phyloP scores from a whole-genome alignment of 2,329 filamentous ascomycete genomes.

The Ceratocystis cacaofunesta region DNA sequence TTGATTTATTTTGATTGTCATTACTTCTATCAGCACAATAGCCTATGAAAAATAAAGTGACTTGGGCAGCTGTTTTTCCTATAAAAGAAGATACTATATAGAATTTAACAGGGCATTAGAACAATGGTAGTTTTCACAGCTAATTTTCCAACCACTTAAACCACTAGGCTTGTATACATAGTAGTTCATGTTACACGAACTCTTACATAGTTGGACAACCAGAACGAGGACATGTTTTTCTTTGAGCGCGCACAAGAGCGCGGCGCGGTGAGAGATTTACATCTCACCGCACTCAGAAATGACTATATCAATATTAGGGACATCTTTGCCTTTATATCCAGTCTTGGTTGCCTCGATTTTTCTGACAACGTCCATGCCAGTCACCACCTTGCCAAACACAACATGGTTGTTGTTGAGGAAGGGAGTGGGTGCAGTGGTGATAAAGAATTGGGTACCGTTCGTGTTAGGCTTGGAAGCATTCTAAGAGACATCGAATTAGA shows the following conservation, averaged over 20 bases:
- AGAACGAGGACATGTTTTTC: background rate
- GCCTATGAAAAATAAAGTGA: too few species aligned
- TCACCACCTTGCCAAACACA: constrained; percentile 80
- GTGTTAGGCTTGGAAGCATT: constrained; percentile 73
- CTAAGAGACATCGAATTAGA: constrained; percentile 27
- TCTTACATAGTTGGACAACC: background rate
- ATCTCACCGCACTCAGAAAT: constrained; percentile 88
- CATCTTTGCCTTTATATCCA: constrained; percentile 55
- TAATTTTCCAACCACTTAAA: background rate
- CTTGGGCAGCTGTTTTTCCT: too few species aligned
- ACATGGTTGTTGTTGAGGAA: constrained; percentile 90
- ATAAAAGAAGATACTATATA: background rate
- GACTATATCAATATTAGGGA: constrained; percentile 70
- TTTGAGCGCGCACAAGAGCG: too few species aligned
- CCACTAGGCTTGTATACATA: too few species aligned
- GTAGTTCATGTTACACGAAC: background rate
- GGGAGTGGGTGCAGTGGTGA: constrained; percentile 74
- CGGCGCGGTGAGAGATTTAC: constrained; percentile 30
- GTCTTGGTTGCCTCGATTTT: constrained; percentile 91
- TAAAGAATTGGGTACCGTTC: constrained; percentile 95
- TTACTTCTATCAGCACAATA: too few species aligned
- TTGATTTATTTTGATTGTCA: background rate
- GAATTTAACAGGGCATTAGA: background rate
- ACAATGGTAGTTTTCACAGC: background rate
- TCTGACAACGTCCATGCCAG: constrained; percentile 76